Evolutionary conservation across 805 yeast genomes (phyloP).

Genomic region (Metschnikowia rubicola): DNA sequence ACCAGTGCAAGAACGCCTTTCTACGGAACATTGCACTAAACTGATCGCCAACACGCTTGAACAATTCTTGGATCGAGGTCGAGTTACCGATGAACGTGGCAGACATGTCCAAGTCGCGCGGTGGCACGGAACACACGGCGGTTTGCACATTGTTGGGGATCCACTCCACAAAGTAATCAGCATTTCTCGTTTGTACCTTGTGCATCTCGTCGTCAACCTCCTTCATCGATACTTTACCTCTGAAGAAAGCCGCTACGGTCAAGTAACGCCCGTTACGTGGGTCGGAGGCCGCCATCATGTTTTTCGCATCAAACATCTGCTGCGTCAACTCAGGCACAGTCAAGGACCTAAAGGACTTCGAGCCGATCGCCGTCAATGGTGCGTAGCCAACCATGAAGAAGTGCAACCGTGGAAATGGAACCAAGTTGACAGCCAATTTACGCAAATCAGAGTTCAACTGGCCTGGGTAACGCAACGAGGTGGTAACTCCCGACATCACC

Average conservation of each 20-base stretch:
- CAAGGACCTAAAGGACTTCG: constrained; percentile 78
- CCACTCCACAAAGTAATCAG: constrained; percentile 89
- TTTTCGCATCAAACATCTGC: constrained; percentile 87
- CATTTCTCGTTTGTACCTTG: constrained; percentile 76
- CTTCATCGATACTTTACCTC: constrained; percentile 89
- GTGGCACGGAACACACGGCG: constrained; percentile 88
- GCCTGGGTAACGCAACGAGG: constrained; percentile 92
- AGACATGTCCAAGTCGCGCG: constrained; percentile 78
- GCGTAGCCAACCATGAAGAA: constrained; percentile 96
- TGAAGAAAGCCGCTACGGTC: constrained; percentile 90
- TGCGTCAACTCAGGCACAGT: constrained; percentile 90
- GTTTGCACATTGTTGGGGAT: constrained; percentile 94
- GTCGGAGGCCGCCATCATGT: constrained; percentile 95
- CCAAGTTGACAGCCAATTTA: constrained; percentile 89
- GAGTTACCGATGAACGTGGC: constrained; percentile 94
- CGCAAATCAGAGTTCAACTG: constrained; percentile 90
- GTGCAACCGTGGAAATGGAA: constrained; percentile 93
- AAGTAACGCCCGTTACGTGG: constrained; percentile 88
- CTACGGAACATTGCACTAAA: constrained; percentile 90
- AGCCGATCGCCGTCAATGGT: constrained; percentile 77
- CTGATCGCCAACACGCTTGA: constrained; percentile 85
- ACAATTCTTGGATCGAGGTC: constrained; percentile 87
- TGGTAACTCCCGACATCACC: constrained; percentile 94
- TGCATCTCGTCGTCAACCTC: constrained; percentile 94
- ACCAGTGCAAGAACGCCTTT: constrained; percentile 96